Evolutionary conservation across 1,284 basidiomycete genomes (phyloP).

Genomic region (Erythrobasidium hasegawianum): DNA sequence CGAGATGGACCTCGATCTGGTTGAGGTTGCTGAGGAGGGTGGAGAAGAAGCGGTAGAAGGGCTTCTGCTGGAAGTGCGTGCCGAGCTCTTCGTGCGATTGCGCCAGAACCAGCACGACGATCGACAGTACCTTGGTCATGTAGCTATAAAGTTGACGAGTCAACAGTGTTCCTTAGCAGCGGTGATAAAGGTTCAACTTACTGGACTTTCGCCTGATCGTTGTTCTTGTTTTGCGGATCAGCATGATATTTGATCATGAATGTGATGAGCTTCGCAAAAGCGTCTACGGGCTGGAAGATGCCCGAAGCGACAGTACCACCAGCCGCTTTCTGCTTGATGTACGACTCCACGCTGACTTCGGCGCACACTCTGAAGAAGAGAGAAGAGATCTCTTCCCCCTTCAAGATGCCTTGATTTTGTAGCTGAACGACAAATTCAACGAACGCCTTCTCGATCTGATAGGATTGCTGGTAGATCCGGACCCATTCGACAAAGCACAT

Average conservation of each 20-base stretch:
- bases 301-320: slow-evolving; percentile 69
- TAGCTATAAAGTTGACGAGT: too few relatives aligned
- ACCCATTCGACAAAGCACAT: slow-evolving; percentile 79
- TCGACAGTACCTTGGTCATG: slow-evolving; percentile 94
- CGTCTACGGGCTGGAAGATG: slow-evolving; percentile 85
- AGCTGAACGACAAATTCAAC: slow-evolving; percentile 95
- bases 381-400: slow-evolving; percentile 91
- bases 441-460: slow-evolving; percentile 87
- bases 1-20: slow-evolving; percentile 74
- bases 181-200: too few relatives aligned
- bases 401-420: slow-evolving; percentile 92
- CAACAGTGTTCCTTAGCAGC: too few relatives aligned
- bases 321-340: slow-evolving; percentile 75
- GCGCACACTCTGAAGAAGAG: slow-evolving; percentile 98
- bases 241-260: slow-evolving; percentile 99
- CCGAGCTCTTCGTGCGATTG: slow-evolving; percentile 94
- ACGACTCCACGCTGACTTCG: slow-evolving; percentile 87
- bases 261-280: slow-evolving; percentile 89
- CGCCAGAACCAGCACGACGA: slow-evolving; percentile 91
- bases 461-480: slow-evolving; percentile 83
- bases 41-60: slow-evolving; percentile 98
- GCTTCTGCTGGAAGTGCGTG: slow-evolving; percentile 87
- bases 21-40: slow-evolving; percentile 90
- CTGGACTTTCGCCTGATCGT: slow-evolving; percentile 89
- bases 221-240: slow-evolving; percentile 76